Base-by-base conservation (phyloP, 257 asterid species). In the Coffea canephora region DNA sequence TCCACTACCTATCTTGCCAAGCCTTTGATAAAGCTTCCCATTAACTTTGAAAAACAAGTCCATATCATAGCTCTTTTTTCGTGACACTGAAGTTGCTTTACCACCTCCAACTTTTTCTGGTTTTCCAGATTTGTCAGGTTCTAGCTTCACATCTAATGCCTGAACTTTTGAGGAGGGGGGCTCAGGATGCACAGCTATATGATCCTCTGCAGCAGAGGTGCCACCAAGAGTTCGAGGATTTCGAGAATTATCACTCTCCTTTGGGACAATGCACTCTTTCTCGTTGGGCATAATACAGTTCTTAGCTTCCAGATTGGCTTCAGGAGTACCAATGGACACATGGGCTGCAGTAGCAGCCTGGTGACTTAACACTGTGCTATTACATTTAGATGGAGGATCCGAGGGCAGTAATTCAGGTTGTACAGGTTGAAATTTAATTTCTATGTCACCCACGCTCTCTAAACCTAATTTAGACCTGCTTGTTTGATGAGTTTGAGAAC, bases 1-100 rank as follows among this genome's bases (percentile, higher is more conserved):
- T 77, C 98, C 99, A 74, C 99, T 96, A 61, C 99, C 99, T 65
- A 96, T 96, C 92, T 96, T 96, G 62, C 99, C 99, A 78, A 96
- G 99, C 84, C 95, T 91, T 84, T 96, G 99, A 82, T 96, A 96
- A 80, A 89, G 90, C 90, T 94, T 96, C 23, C 97, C 99, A 39
- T 96, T 96, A 67, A 96, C 99, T 87, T 90, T 96, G 87, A 96
- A 96, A 87, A 92, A 96, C 80, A 88, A 79, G 85, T 96, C 99
- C 75, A 97, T 89, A 83, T 96, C 96, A 84, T 90, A 89, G 79
- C 89, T 93, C 80, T 87, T 91, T 87, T 87, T 94, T 54, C 98
- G 97, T 83, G 98, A 90, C 41, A 89, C 81, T 70, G 99, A 82
- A 46, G 92, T 57, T 77, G 91, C 84, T 87, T 91, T 94, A 85